Evolutionary conservation across 2,329 filamentous ascomycete species (phyloP), one percentile per base, ranked within the genome.

Genomic region (Coniochaeta ligniaria): DNA sequence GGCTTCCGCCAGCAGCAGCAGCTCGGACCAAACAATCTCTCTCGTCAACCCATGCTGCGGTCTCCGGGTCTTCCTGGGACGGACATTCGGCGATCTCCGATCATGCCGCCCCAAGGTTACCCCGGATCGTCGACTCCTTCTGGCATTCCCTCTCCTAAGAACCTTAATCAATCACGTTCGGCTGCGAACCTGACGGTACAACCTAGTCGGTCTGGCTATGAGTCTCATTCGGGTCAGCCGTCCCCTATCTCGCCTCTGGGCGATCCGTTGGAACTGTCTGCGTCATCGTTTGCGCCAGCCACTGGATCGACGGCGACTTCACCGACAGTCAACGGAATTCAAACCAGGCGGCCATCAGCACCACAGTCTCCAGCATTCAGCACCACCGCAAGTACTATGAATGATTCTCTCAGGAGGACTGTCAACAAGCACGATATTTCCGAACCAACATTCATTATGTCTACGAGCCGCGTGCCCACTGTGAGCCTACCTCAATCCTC

Each of bases 371-470:
- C 70, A 11, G 69, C 65, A 60, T 67, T 63, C 61, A 66, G 59
- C 59, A 67, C 61, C 31, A 65, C 43, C 14, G 66, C 67, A n/a
- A 69, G 71, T n/a, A 66, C 68, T 20, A 65, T 76, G 7, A 74
- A 74, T 55, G 75, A 78, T 24, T 67, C 70, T 1, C 72, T 73
- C 67, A 80, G 74, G 65, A 75, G 77, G 11, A 67, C 72, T 20
- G 74, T 81, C 45, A 76, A 73, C 60, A 78, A 76, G 61, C 72
- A 74, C 61, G 81, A 83, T 24, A 80, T 82, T 52, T 80, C 80
- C 2, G 81, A 83, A 59, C 78, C 80, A 3, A 79, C 75, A 0
- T 78, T 82, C 57, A 69, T 80, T 20, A 77, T 74, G 65, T 76
- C 77, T 17, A 78, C 75, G 4, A 76, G 75, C n/a, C 76, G 75